These are phyloP conservation scores for Daldinia sp. DNA, from an alignment of 2,329 filamentous ascomycete genomes.

Conservation along the genomic window DNA sequence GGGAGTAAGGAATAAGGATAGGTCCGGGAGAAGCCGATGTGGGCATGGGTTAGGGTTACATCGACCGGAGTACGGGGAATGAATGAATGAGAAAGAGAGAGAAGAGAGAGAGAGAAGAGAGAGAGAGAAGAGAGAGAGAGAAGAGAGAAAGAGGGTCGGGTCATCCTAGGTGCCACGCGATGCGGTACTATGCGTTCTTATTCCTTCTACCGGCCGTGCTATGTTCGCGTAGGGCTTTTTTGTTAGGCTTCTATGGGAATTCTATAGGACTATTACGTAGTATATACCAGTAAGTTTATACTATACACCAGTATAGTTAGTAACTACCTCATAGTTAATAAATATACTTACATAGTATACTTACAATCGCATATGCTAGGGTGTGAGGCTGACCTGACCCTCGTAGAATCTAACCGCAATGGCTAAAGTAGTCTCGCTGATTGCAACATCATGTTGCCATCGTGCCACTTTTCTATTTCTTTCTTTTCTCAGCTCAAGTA, in stretches of 20 bases:
- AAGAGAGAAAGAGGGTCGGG: conserved; percentile 5
- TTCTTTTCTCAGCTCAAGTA: background rate
- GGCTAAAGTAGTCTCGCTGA: conserved; percentile 10
- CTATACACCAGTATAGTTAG: background rate
- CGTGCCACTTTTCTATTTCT: conserved; percentile 13
- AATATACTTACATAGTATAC: background rate
- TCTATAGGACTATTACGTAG: background rate
- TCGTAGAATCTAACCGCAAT: conserved; percentile 4
- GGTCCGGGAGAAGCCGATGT: conserved; percentile 14
- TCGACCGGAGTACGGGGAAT: conserved; percentile 28
- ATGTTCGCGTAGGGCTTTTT: conserved; percentile 8
- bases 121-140: background rate
- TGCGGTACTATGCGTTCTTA: background rate
- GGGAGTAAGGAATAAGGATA: background rate
- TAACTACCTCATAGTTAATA: background rate
- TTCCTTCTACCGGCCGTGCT: background rate
- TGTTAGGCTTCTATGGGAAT: background rate
- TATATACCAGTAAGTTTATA: background rate
- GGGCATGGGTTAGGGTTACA: conserved; percentile 25
- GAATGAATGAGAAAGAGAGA: background rate
- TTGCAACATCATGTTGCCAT: conserved; percentile 36
- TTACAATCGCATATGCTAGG: background rate
- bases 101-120: background rate
- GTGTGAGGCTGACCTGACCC: conserved; percentile 28
- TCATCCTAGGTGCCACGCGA: background rate